These are phyloP conservation scores for Paramecium octaurelia DNA, from an alignment of 73 alveolate species.

Conservation along the genomic window DNA sequence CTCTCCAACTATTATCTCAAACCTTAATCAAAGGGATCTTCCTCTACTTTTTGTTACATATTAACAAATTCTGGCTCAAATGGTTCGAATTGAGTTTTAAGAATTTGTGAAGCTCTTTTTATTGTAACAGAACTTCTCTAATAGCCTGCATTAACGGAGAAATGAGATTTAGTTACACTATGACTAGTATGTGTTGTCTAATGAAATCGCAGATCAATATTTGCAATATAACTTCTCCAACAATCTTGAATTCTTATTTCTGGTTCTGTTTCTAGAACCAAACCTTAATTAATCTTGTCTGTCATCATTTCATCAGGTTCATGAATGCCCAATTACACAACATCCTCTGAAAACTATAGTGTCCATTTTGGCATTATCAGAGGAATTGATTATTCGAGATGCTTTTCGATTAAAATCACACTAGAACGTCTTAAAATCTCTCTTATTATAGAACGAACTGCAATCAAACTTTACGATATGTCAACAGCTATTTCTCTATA, in stretches of 20 bases:
- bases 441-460: background rate
- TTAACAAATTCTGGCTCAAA: conserved; percentile 4
- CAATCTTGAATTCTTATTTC: background rate
- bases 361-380: background rate
- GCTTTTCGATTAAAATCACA: background rate
- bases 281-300: background rate
- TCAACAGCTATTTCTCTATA: background rate
- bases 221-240: conserved; percentile 50
- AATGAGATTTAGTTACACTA: conserved; percentile 7
- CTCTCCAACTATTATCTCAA: conserved; percentile 33
- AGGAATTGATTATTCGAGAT: background rate
- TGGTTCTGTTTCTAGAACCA: background rate
- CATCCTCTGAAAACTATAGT: background rate
- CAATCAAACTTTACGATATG: background rate
- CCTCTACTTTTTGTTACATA: background rate
- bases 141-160: background rate
- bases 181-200: background rate
- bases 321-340: background rate
- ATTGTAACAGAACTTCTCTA: background rate
- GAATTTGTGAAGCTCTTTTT: background rate
- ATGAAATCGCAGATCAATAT: conserved; percentile 3
- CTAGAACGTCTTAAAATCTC: conserved; percentile 6
- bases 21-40: conserved; percentile 37
- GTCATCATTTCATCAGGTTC: conserved; percentile 42
- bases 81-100: background rate